phyloP scores from a whole-genome alignment of 768 basidiomycete species.

The Pleurotus pulmonarius region DNA sequence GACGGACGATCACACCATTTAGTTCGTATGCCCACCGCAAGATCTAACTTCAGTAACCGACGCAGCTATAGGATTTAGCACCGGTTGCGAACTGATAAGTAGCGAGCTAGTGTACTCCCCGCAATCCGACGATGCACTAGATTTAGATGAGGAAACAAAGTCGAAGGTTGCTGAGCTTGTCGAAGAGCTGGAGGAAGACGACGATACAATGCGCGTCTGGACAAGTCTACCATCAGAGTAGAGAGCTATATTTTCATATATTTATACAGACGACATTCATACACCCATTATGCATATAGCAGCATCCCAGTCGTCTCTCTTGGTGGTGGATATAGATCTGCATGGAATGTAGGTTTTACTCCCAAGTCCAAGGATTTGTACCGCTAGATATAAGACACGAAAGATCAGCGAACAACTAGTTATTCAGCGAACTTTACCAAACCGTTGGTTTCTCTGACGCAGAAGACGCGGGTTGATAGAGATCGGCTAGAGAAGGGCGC shows the following conservation, averaged over 20 bases:
- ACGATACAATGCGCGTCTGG: slow-evolving; percentile 58
- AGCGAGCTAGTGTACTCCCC: slow-evolving; percentile 58
- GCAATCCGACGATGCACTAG: slow-evolving; percentile 30
- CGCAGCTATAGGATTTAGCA: slow-evolving; percentile 22
- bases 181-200: slow-evolving; percentile 50
- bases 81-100: slow-evolving; percentile 29
- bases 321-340: slow-evolving; percentile 38
- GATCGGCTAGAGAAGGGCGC: background rate
- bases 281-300: slow-evolving; percentile 44
- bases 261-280: slow-evolving; percentile 9
- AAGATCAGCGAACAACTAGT: slow-evolving; percentile 13
- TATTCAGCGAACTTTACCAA: background rate
- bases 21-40: slow-evolving; percentile 46
- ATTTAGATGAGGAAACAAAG: slow-evolving; percentile 31
- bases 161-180: slow-evolving; percentile 40
- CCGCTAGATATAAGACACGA: slow-evolving; percentile 13
- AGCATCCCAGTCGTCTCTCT: slow-evolving; percentile 49
- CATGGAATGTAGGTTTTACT: slow-evolving; percentile 51
- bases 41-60: slow-evolving; percentile 34
- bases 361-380: slow-evolving; percentile 22
- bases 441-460: background rate
- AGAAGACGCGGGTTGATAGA: background rate
- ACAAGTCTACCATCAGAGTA: slow-evolving; percentile 37
- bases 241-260: slow-evolving; percentile 6
- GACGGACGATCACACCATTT: background rate